Base-by-base conservation (phyloP, 2,329 filamentous ascomycete genomes). In the Colletotrichum musae region DNA sequence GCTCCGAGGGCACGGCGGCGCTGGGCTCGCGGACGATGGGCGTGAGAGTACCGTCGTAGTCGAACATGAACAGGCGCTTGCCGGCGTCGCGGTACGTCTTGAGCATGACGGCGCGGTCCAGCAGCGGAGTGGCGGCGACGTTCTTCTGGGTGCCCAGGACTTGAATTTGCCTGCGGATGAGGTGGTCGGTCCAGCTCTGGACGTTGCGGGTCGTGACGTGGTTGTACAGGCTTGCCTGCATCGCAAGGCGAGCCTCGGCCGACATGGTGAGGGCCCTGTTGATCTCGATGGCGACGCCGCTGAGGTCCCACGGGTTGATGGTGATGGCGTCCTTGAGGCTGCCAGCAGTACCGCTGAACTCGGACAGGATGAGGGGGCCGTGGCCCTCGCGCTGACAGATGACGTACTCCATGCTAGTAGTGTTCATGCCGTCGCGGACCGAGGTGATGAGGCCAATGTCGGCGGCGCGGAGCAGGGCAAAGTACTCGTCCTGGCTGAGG, bases 391-490 rank as follows among this genome's bases (percentile, higher is more conserved):
- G 93, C 81, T 98, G 95, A 79, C 94, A 97, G 67, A 97, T 88
- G 66, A 98, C 91, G 78, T 98, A 98, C 81, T 98, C 96, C 74
- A 98, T 85, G 78, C 94, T 97, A 21, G 95, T 97, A 0, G 95
- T 98, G 84, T 98, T 98, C 95, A 98, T 98, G 68, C 95, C 95
- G 79, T 98, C 96, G 70, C 95, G 91, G 24, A 98, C 95, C 74
- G 94, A 97, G 6, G 96, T 98, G 80, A 98, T 98, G 58, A 98
- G 86, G 4, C 94, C 95, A 73, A 98, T 93, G 78, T 98, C 94
- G 41, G 93, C 95, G 3, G 94, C 90, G 26, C 95, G 91, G 60
- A 98, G 87, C n/a, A 98, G 88, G 4, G 95, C 95, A 80, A 97
- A 97, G 80, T 98, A 98, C 81, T 98, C 95, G 74, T 94, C 92